Evolutionary conservation across 1,284 basidiomycete species (phyloP), one percentile per base, ranked within the genome.

Genomic region (Grifola frondosa): DNA sequence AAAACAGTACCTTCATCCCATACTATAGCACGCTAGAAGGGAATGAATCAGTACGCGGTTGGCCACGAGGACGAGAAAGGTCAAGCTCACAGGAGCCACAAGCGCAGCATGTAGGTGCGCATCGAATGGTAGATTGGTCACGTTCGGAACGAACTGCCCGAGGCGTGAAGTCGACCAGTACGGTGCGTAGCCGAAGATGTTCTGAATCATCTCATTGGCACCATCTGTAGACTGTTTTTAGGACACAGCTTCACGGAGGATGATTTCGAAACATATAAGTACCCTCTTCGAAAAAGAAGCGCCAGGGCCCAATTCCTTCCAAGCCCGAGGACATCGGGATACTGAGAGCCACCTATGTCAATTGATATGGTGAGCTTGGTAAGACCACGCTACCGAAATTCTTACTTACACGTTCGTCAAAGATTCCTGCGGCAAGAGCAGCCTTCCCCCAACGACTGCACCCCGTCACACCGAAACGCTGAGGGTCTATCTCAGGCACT

Each of bases 1-100:
- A n/a, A n/a, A n/a, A n/a, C n/a, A n/a, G n/a, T n/a, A n/a, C n/a
- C 48, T 33, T 50, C 48, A 20, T 50, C 48, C 48, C 48, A 50
- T 5, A 50, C 44, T n/a, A 50, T 43, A 8, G 48, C 48, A 3
- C 48, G 48, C 48, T 50, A 19, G 6, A 10, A 11, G 23, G 22
- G 13, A 23, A 24, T 13, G 13, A n/a, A n/a, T n/a, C n/a, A n/a
- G n/a, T n/a, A n/a, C n/a, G n/a, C n/a, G 15, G 13, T 11, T 15
- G 19, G 13, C 11, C 11, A n/a, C 12, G 17, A n/a, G 5, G 11
- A 35, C 4, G 13, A 21, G 9, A n/a, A 12, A 15, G 4, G 5
- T 20, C 3, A 17, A 6, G 33, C 48, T 2, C 9, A 50, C 48
- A 15, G 48, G 48, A 13, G 48, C 48, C n/a, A 50, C 43, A 13